Percentiles rank a stretch among this genome's conserved stretches.
Conservation (phyloP, 1,284 basidiomycete species). For the Amylostereum chailletii region DNA sequence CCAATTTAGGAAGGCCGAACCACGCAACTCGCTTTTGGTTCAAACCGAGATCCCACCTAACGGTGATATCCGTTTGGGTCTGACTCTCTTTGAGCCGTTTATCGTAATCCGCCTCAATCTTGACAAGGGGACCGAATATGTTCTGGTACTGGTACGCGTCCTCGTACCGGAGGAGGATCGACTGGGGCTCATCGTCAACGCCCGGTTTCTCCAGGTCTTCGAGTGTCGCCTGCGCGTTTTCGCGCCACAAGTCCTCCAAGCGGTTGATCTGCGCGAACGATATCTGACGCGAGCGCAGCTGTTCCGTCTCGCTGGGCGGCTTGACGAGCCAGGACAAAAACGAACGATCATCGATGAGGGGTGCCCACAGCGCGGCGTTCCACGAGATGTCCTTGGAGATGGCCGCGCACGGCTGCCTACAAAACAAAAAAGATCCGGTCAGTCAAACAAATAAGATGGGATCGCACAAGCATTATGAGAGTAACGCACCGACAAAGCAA, state of each 20-base stretch:
- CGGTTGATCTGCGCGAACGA: conserved; percentile 96
- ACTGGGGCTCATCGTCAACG: conserved; percentile 93
- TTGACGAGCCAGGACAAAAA: conserved; percentile 99
- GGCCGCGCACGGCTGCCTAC: conserved; percentile 93
- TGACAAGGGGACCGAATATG: conserved; percentile 97
- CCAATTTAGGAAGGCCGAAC: conserved; percentile 93
- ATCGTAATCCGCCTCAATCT: conserved; percentile 99
- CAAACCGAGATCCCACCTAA: conserved; percentile 96
- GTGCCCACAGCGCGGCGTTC: conserved; percentile 97
- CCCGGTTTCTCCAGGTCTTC: conserved; percentile 96
- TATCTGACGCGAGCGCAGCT: conserved; percentile 91
- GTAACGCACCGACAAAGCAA: conserved; percentile 83
- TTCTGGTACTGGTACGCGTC: conserved; percentile 99
- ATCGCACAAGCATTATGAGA: neutral
- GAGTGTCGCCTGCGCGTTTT: conserved; percentile 89
- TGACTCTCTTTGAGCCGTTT: conserved; percentile 97
- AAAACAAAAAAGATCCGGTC: conserved; percentile 4
- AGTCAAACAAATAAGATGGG: neutral
- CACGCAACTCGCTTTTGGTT: conserved; percentile 98
- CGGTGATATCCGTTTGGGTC: conserved; percentile 92
- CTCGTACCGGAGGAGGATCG: conserved; percentile 86
- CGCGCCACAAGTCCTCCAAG: conserved; percentile 97
- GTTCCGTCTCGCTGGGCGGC: conserved; percentile 91
- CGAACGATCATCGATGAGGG: conserved; percentile 95
- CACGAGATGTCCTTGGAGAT: conserved; percentile 97